Conservation (phyloP, 1,284 basidiomycete species). For the Pyrrhoderma lamaoense region DNA sequence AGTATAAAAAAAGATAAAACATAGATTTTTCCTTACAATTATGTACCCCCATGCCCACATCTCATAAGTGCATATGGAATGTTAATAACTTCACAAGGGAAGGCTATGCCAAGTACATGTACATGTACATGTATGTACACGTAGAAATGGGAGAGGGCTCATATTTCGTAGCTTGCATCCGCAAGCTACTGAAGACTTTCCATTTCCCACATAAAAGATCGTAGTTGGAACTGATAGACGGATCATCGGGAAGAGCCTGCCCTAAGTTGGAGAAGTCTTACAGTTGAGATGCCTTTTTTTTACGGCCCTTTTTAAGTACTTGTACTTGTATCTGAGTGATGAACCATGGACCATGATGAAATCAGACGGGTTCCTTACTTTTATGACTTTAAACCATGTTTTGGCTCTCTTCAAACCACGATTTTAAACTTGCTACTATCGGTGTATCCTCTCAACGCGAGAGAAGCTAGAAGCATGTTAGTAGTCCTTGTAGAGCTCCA, state of each 20-base stretch:
- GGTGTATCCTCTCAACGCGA: conserved; percentile 25
- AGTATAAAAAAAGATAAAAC: background rate
- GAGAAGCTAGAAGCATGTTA: conserved; percentile 22
- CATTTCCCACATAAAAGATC: conserved; percentile 27
- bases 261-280: conserved; percentile 26
- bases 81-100: background rate
- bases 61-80: conserved; percentile 26
- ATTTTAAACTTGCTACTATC: conserved; percentile 20
- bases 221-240: conserved; percentile 23
- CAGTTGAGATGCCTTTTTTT: conserved; percentile 24
- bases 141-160: too few species aligned
- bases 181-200: conserved; percentile 26
- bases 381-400: conserved; percentile 27
- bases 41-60: conserved; percentile 30
- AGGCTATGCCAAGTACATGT: conserved; percentile 15
- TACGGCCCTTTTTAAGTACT: background rate
- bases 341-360: too few species aligned
- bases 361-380: conserved; percentile 19
- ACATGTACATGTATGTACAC: too few species aligned
- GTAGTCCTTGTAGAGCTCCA: too few species aligned
- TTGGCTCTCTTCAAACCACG: conserved; percentile 22
- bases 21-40: conserved; percentile 26
- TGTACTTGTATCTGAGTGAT: background rate
- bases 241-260: conserved; percentile 27
- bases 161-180: conserved; percentile 25